Percentiles rank a stretch among this genome's conserved stretches.
These are phyloP conservation scores for Aphanocladium album DNA, from an alignment of 2,329 filamentous ascomycete species.

Conservation along the genomic window DNA sequence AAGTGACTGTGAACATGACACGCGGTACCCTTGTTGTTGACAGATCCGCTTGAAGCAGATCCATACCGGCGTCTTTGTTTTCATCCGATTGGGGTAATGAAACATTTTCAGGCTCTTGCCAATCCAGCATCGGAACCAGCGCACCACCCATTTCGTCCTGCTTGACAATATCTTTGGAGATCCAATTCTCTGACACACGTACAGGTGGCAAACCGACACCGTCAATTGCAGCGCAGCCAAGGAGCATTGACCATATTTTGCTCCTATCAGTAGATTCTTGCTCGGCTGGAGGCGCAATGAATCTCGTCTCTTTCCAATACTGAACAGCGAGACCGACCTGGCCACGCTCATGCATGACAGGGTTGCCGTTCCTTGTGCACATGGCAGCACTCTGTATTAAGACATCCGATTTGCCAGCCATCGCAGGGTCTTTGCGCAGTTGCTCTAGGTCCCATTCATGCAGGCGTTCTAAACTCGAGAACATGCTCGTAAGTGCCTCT, in stretches of 20 bases:
- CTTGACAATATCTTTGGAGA: constrained; percentile 63
- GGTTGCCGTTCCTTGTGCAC: constrained; percentile 65
- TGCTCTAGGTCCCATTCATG: constrained; percentile 64
- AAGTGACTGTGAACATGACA: constrained; percentile 67
- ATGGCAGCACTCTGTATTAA: constrained; percentile 53
- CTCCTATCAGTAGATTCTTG: constrained; percentile 36
- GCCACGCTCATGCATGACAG: constrained; percentile 63
- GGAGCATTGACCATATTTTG: constrained; percentile 60
- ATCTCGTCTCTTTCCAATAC: constrained; percentile 66
- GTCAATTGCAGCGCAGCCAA: constrained; percentile 56
- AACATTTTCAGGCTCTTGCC: constrained; percentile 66
- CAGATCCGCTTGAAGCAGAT: constrained; percentile 43
- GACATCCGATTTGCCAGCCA: constrained; percentile 42
- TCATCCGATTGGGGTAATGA: constrained; percentile 46
- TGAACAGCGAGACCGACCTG: constrained; percentile 67
- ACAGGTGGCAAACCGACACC: constrained; percentile 52
- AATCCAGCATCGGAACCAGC: constrained; percentile 53
- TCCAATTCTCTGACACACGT: constrained; percentile 69
- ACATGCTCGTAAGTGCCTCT: constrained; percentile 70
- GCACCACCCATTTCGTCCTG: constrained; percentile 36
- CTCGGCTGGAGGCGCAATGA: constrained; percentile 35
- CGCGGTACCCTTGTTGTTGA: constrained; percentile 56
- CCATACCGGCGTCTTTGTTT: constrained; percentile 46
- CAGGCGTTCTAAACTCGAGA: constrained; percentile 63
- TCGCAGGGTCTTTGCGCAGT: constrained; percentile 44